phyloP scores from a whole-genome alignment of 2,329 filamentous ascomycete genomes.

The Cladophialophora chaetospira region DNA sequence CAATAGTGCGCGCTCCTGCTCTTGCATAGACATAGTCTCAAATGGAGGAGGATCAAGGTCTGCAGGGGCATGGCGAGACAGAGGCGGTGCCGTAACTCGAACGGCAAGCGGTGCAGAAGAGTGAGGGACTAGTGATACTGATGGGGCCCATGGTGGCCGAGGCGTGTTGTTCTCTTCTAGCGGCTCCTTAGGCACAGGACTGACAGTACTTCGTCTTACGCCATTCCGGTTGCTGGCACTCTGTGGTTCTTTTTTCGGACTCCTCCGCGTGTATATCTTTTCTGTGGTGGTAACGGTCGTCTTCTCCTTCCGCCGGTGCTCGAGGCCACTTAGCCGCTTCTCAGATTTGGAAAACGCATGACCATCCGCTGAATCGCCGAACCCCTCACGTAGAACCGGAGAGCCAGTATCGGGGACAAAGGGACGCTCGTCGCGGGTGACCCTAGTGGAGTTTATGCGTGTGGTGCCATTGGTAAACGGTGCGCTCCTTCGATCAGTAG shows the following conservation, averaged over 20 bases:
- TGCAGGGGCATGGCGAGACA: conserved; percentile 67
- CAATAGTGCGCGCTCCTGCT: conserved; percentile 82
- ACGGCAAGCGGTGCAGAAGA: conserved; percentile 72
- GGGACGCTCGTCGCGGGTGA: conserved; percentile 27
- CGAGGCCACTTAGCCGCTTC: conserved; percentile 30
- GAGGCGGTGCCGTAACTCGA: conserved; percentile 62
- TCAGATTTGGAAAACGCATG: conserved; percentile 24
- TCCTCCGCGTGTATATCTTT: conserved; percentile 50
- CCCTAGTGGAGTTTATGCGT: conserved; percentile 33
- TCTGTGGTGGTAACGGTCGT: conserved; percentile 43
- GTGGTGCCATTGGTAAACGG: conserved; percentile 25
- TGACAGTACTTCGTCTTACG: conserved; percentile 12
- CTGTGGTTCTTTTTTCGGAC: conserved; percentile 52
- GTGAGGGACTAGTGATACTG: conserved; percentile 71
- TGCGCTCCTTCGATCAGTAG: conserved; percentile 31
- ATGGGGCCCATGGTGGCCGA: conserved; percentile 69
- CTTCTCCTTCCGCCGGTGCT: conserved; percentile 35
- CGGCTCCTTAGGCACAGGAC: conserved; percentile 19
- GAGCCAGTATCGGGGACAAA: conserved; percentile 26
- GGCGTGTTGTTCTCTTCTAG: conserved; percentile 41
- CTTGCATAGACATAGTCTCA: conserved; percentile 70
- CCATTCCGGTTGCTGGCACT: conserved; percentile 22
- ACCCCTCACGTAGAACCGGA: conserved; percentile 25
- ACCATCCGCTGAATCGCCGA: conserved; percentile 27
- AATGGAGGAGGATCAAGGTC: conserved; percentile 69